Evolutionary conservation across 352 stramenopile species (phyloP).

Genomic region (Globisporangium paddicum): DNA sequence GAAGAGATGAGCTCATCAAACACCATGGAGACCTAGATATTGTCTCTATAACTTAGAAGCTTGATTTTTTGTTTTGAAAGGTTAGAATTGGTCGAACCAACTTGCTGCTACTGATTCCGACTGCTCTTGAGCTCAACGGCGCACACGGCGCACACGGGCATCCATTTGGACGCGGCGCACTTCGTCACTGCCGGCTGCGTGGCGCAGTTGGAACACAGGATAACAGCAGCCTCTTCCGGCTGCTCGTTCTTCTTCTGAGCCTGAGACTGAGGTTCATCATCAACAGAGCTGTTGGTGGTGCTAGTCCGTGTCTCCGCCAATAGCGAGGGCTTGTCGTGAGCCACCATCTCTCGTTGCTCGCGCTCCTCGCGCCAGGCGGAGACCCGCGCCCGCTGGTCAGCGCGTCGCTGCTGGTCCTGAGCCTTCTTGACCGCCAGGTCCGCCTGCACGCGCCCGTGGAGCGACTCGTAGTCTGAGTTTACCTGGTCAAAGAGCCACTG

Average conservation of each 20-base stretch:
- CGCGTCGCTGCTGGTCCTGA: constrained; percentile 43
- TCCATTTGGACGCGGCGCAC: constrained; percentile 81
- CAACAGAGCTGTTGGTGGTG: too few relatives aligned
- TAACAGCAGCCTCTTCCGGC: constrained; percentile 29
- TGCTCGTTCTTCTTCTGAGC: constrained; percentile 16
- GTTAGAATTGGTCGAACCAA: not conserved
- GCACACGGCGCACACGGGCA: constrained; percentile 70
- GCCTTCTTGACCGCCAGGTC: constrained; percentile 58
- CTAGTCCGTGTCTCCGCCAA: not conserved
- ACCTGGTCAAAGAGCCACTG: constrained; percentile 73
- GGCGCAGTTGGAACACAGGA: constrained; percentile 64
- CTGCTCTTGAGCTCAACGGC: constrained; percentile 40
- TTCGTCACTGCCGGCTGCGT: constrained; percentile 57
- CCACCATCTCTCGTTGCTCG: constrained; percentile 53
- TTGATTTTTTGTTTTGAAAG: not conserved
- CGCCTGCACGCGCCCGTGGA: constrained; percentile 40
- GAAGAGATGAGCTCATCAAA: constrained; percentile 11
- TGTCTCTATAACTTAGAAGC: constrained; percentile 13
- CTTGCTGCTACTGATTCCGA: constrained; percentile 13
- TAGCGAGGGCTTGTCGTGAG: constrained; percentile 37
- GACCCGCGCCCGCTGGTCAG: constrained; percentile 59
- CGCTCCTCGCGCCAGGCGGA: constrained; percentile 71
- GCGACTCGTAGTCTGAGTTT: constrained; percentile 36
- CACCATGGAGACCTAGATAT: not conserved
- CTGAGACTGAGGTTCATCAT: not conserved